Conservation (phyloP, 139 green algal species). For the Gonium pectorale region DNA sequence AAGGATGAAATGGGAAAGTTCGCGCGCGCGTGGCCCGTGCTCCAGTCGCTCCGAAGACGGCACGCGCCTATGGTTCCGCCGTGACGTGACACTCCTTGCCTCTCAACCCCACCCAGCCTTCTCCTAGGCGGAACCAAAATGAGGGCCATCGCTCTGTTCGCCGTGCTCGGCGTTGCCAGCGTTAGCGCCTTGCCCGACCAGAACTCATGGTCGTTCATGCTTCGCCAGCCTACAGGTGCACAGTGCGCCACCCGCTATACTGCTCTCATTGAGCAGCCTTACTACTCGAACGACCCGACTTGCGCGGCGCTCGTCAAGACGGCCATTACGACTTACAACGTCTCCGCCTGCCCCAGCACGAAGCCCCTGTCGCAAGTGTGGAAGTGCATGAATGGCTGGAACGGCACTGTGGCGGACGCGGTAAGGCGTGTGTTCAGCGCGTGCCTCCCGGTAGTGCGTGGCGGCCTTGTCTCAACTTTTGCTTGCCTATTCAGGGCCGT, state of each 20-base stretch:
- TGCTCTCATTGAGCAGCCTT: neutral
- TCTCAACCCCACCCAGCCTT: no score
- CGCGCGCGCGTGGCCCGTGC: no score
- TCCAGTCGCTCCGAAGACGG: no score
- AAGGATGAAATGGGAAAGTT: no score
- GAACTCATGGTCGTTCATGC: constrained; percentile 30
- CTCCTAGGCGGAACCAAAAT: no score
- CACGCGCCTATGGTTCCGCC: no score
- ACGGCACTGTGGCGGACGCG: neutral
- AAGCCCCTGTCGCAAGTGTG: neutral
- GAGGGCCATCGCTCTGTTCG: no score
- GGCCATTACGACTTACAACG: constrained; percentile 8
- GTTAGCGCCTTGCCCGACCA: no score
- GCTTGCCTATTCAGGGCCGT: neutral
- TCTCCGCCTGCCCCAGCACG: neutral
- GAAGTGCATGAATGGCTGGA: constrained; percentile 38
- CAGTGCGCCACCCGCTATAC: neutral
- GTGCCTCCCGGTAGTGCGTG: neutral
- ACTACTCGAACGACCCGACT: neutral
- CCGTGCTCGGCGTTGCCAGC: no score
- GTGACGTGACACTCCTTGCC: no score
- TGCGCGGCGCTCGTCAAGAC: constrained; percentile 12
- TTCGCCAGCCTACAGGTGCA: neutral
- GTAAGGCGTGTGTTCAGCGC: neutral
- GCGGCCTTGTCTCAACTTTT: no score